Evolutionary conservation across 352 stramenopile species (phyloP).

Genomic region (Blastocystis sp.): DNA sequence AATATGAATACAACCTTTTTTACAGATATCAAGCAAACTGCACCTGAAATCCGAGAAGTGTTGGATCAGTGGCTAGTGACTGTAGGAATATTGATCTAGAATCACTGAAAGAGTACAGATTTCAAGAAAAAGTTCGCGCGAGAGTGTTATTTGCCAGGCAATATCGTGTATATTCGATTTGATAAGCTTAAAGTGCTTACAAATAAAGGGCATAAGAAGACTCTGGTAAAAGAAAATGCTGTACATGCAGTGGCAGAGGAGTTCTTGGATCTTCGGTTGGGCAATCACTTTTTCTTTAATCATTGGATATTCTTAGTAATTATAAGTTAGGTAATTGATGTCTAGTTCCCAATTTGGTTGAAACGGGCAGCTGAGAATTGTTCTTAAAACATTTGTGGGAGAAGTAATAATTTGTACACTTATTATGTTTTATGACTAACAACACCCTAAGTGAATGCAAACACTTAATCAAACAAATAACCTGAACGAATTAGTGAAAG

Average conservation of each 20-base stretch:
- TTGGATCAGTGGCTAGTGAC: background rate
- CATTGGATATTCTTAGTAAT: constrained; percentile 51
- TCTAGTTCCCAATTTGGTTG: constrained; percentile 46
- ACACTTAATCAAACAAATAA: too few relatives aligned
- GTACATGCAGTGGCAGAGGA: constrained; percentile 45
- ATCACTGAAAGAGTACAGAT: background rate
- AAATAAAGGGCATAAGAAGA: constrained; percentile 30
- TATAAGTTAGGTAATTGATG: background rate
- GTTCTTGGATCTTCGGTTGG: constrained; percentile 33
- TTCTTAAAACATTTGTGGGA: background rate
- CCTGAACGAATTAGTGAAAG: too few relatives aligned
- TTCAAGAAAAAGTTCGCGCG: background rate
- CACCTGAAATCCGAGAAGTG: background rate
- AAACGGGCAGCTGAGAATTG: constrained; percentile 21
- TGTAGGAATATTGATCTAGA: background rate
- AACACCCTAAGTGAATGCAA: background rate
- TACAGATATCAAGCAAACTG: background rate
- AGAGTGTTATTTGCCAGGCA: constrained; percentile 29
- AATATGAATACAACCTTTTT: constrained; percentile 8
- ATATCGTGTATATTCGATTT: constrained; percentile 45
- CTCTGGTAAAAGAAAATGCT: background rate
- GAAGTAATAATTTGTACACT: background rate
- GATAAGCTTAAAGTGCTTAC: constrained; percentile 16
- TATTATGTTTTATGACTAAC: constrained; percentile 11
- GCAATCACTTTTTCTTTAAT: constrained; percentile 50